phyloP scores from a whole-genome alignment of 2,329 filamentous ascomycete genomes.

The Diaporthe citri region DNA sequence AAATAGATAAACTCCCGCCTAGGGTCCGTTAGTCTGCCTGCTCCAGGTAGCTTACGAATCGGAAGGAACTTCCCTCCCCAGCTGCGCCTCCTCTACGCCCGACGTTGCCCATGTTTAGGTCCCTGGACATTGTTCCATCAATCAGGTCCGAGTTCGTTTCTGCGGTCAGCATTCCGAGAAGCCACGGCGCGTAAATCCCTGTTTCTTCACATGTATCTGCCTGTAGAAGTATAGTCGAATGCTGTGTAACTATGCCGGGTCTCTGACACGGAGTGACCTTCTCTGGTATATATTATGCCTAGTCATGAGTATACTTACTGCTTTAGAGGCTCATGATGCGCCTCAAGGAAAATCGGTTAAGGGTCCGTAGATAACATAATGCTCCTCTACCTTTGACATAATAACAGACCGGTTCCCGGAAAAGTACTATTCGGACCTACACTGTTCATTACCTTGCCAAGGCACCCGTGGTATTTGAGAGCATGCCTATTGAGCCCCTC shows the following conservation, averaged over 20 bases:
- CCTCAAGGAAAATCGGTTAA: not conserved
- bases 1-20: not conserved
- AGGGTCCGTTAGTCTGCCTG: not conserved
- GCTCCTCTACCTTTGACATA: not conserved
- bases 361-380: not conserved
- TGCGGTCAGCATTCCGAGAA: not conserved
- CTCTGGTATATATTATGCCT: not conserved
- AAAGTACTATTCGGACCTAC: not conserved
- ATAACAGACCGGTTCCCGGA: not conserved
- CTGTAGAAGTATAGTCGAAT: not conserved
- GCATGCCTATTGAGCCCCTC: constrained; percentile 11
- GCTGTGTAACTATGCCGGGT: not conserved
- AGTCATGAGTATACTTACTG: not conserved
- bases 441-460: not conserved
- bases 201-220: not conserved
- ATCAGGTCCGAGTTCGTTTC: not conserved
- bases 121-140: not conserved
- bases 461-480: not conserved
- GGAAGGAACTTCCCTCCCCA: not conserved
- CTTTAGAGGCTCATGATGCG: not conserved
- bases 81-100: not conserved
- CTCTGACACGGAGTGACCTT: not conserved
- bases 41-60: constrained; percentile 32
- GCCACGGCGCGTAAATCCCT: not conserved
- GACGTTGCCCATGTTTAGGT: not conserved